Evolutionary conservation across 805 yeast genomes (phyloP).

Genomic region (Isabelozyma heimii): DNA sequence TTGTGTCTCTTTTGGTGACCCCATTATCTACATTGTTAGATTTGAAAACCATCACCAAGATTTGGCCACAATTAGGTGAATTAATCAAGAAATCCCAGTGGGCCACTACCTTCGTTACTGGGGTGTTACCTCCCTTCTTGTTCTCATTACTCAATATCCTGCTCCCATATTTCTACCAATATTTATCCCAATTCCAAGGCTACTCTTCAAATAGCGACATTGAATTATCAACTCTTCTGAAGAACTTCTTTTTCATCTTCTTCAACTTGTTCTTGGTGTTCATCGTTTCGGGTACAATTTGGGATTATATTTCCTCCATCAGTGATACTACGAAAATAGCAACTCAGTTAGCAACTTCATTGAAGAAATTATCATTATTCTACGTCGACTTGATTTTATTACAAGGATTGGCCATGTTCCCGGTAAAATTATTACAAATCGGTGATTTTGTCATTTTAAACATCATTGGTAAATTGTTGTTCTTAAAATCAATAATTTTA

Average conservation of each 20-base stretch:
- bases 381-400: constrained; percentile 61
- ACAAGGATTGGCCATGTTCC: constrained; percentile 69
- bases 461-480: constrained; percentile 33
- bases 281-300: constrained; percentile 59
- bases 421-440: constrained; percentile 52
- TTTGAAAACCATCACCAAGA: constrained; percentile 50
- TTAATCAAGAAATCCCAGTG: constrained; percentile 48
- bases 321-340: constrained; percentile 61
- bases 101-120: constrained; percentile 56
- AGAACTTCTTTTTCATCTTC: constrained; percentile 59
- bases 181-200: constrained; percentile 50
- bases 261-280: constrained; percentile 61
- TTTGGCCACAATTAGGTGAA: constrained; percentile 61
- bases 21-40: constrained; percentile 57
- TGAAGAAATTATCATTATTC: constrained; percentile 50
- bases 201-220: constrained; percentile 56
- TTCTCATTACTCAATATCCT: constrained; percentile 52
- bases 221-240: constrained; percentile 54
- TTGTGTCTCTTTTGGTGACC: constrained; percentile 53
- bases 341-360: constrained; percentile 50
- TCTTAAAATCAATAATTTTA: constrained; percentile 36
- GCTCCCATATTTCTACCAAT: constrained; percentile 55
- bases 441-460: constrained; percentile 51
- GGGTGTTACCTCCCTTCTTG: constrained; percentile 59
- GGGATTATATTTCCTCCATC: constrained; percentile 56